These are phyloP conservation scores for Narthecium ossifragum DNA, from an alignment of 106 monocot genomes.

Conservation along the genomic window DNA sequence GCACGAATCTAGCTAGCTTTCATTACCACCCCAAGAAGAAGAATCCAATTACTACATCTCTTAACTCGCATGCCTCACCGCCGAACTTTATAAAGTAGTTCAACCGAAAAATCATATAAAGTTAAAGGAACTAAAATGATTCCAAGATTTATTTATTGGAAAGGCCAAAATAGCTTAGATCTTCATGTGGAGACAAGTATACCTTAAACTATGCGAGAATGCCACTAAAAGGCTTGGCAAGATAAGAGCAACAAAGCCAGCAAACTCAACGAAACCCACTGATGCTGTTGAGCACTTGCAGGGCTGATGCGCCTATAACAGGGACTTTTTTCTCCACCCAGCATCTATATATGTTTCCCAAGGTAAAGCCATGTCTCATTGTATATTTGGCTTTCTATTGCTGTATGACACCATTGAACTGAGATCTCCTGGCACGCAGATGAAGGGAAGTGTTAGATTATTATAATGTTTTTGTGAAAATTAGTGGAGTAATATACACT, in stretches of 20 bases:
- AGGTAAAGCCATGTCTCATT: too few species aligned
- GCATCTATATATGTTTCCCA: neutral
- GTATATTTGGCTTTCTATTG: too few species aligned
- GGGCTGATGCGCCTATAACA: conserved; percentile 15
- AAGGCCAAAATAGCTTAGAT: neutral
- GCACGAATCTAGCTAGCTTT: too few species aligned
- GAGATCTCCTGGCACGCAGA: too few species aligned
- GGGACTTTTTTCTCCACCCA: conserved; percentile 19
- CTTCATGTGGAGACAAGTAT: conserved; percentile 26
- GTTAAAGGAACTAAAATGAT: neutral
- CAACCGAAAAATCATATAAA: too few species aligned
- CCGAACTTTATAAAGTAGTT: too few species aligned
- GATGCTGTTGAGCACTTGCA: conserved; percentile 34
- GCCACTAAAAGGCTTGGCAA: conserved; percentile 38
- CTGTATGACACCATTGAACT: too few species aligned
- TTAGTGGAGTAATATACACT: too few species aligned
- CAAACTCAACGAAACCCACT: conserved; percentile 18
- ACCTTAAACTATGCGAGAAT: conserved; percentile 41
- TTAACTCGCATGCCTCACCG: neutral
- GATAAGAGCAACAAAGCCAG: conserved; percentile 28
- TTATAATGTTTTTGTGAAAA: too few species aligned
- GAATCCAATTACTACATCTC: too few species aligned
- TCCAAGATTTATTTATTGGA: neutral
- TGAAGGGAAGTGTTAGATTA: too few species aligned
- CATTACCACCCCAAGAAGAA: too few species aligned